Evolutionary conservation across 192 early-diverging fungal genomes (phyloP).

Genomic region (Backusella parvicylindrica): DNA sequence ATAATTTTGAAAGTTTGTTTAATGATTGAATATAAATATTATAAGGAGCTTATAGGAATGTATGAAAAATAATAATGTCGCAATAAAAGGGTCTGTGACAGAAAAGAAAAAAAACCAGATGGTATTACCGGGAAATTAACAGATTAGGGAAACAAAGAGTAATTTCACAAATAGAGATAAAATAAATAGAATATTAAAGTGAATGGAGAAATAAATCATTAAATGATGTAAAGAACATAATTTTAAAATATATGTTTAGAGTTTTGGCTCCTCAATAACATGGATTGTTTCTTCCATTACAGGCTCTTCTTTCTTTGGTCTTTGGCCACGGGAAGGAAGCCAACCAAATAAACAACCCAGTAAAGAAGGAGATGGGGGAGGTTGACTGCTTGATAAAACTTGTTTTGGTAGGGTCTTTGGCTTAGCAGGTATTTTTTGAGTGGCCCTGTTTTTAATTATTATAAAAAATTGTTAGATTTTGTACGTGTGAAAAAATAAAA

Average conservation of each 20-base stretch:
- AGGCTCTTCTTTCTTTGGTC: neutral
- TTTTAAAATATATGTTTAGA: neutral
- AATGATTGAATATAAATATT: neutral
- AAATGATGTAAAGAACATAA: neutral
- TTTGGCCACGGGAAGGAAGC: neutral
- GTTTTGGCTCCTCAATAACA: neutral
- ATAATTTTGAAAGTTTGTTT: neutral
- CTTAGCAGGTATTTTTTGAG: neutral
- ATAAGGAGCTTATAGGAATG: neutral
- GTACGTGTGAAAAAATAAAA: neutral
- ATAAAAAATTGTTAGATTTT: neutral
- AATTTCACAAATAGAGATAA: neutral
- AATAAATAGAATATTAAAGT: neutral
- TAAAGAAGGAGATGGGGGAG: conserved; percentile 8
- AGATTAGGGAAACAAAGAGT: neutral
- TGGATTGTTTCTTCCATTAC: neutral
- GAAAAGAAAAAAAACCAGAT: neutral
- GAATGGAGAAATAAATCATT: neutral
- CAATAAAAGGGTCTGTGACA: neutral
- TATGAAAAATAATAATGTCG: neutral
- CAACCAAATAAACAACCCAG: conserved; percentile 7
- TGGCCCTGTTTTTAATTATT: neutral
- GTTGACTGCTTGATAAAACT: neutral
- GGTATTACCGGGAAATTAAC: neutral
- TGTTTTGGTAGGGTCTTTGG: neutral